Base-by-base conservation (phyloP, 2,329 filamentous ascomycete genomes). In the Trichoderma aggressivum region DNA sequence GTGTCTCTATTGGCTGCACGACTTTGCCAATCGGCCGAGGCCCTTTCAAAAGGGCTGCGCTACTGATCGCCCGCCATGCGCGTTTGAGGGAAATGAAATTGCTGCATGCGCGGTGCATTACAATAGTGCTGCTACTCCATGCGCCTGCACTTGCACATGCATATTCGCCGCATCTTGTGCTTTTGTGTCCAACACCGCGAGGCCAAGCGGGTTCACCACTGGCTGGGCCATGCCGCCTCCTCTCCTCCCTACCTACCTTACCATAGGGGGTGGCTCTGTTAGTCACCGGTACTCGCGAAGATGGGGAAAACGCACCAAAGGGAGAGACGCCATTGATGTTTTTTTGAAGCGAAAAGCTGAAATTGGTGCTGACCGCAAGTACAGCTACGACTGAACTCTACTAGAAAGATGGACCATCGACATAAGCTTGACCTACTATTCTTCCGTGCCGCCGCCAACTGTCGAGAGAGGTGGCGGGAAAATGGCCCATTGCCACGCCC, bases 81-180 rank as follows among this genome's bases (percentile, higher is more conserved):
- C 56, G 59, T 36, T 24, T 67, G 56, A 56, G 63, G 70, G 70
- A 71, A 71, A 71, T 71, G 70, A 67, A 71, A 12, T 53, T 65
- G 55, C 30, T 56, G 63, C 68, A 67, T 50, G 39, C n/a, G 65
- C 64, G 58, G 39, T 60, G 65, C 64, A 67, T 39, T 36, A 61
- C 16, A 16, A 61, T 28, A n/a, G n/a, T n/a, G n/a, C n/a, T n/a
- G n/a, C 16, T 43, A 56, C 26, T 26, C 36, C 58, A 39, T 61
- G 58, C 14, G n/a, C 32, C 14, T 14, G 34, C 26, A 28, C 26
- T 58, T 58, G 28, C 34, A 56, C 56, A 39, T 61, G 28, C 28
- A 26, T 55, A 36, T 56, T 53, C 55, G 62, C 47, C 30, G 62
- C 47, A 36, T 36, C 24, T 65, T 30, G 62, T 34, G 50, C 61